These are phyloP conservation scores for Trifolium pratense DNA, from an alignment of 306 rosid species.

Conservation along the genomic window DNA sequence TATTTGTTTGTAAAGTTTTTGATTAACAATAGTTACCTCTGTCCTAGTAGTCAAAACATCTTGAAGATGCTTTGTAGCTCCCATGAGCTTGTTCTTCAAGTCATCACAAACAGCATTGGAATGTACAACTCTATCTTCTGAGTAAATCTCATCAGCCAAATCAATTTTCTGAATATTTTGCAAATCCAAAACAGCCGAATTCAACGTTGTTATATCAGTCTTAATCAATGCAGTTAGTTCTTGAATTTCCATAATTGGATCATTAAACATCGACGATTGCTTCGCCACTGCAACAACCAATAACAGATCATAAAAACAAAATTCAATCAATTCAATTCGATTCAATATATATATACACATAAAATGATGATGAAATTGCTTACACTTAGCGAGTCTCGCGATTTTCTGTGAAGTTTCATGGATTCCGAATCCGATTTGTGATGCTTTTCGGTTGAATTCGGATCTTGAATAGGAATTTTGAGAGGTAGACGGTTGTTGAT, in stretches of 20 bases:
- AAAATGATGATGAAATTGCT: neutral
- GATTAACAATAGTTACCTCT: too few species aligned
- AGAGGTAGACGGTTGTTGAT: slow-evolving; percentile 53
- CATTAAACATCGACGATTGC: slow-evolving; percentile 87
- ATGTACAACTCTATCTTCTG: slow-evolving; percentile 82
- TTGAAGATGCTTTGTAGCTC: slow-evolving; percentile 82
- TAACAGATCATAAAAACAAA: neutral
- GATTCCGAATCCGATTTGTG: slow-evolving; percentile 78
- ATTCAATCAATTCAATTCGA: neutral
- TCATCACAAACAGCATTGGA: slow-evolving; percentile 90
- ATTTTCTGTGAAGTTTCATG: slow-evolving; percentile 82
- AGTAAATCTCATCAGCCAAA: slow-evolving; percentile 70
- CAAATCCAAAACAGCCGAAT: slow-evolving; percentile 75
- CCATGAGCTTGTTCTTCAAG: slow-evolving; percentile 83
- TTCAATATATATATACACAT: neutral
- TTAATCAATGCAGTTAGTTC: slow-evolving; percentile 75
- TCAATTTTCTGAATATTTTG: slow-evolving; percentile 82
- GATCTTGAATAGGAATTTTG: slow-evolving; percentile 58
- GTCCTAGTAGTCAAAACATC: slow-evolving; percentile 86
- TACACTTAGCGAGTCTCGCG: slow-evolving; percentile 72
- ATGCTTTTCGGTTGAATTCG: slow-evolving; percentile 84
- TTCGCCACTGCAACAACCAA: slow-evolving; percentile 64
- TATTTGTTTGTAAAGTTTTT: too few species aligned
- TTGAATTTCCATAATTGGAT: slow-evolving; percentile 82
- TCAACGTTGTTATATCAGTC: slow-evolving; percentile 86